Evolutionary conservation across 495 filamentous ascomycete genomes (phyloP).

Genomic region (Aspergillus wentii): DNA sequence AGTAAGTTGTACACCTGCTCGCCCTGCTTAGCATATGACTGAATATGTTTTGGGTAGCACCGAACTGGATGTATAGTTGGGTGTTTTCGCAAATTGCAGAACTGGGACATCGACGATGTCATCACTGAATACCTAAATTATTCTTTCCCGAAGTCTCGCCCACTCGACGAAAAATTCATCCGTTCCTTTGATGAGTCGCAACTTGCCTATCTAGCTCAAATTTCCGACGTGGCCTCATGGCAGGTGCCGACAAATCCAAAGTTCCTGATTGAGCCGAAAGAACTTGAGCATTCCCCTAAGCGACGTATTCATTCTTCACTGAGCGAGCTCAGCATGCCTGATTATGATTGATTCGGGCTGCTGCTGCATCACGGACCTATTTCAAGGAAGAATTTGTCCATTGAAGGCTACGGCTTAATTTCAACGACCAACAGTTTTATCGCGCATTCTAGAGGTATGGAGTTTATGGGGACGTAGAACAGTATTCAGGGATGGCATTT

Average conservation of each 20-base stretch:
- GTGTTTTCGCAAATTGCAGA: constrained; percentile 60
- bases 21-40: neutral
- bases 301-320: constrained; percentile 3
- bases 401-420: no score
- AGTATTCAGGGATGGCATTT: no score
- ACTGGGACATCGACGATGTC: constrained; percentile 52
- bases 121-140: constrained; percentile 64
- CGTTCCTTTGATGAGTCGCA: constrained; percentile 33
- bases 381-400: no score
- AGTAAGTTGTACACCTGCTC: constrained; percentile 33
- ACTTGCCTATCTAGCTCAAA: constrained; percentile 7
- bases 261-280: neutral
- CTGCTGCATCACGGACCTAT: no score
- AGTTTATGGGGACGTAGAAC: no score
- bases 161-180: constrained; percentile 50
- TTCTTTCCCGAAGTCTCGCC: constrained; percentile 58
- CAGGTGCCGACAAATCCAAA: neutral
- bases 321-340: no score
- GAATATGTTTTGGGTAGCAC: constrained; percentile 46
- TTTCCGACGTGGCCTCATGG: constrained; percentile 13
- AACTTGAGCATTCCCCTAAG: constrained; percentile 1
- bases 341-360: no score
- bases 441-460: no score
- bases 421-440: no score
- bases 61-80: constrained; percentile 79